phyloP scores from a whole-genome alignment of 208 protist species.

The Leishmania tarentolae region DNA sequence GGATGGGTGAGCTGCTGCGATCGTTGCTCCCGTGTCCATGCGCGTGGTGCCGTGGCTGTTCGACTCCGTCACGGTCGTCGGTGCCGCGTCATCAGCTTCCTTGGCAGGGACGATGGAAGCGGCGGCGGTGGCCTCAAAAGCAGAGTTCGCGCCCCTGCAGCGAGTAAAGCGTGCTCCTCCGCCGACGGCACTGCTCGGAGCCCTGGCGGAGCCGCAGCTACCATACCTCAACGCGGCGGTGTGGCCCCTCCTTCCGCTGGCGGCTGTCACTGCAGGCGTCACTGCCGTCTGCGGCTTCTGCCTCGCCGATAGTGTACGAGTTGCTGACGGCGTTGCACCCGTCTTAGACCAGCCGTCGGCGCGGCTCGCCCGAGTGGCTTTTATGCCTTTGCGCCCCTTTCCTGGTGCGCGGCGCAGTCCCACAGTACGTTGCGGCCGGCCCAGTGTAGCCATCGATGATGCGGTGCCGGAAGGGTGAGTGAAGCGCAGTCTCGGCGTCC shows the following conservation, averaged over 20 bases:
- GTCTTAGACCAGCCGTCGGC: not conserved
- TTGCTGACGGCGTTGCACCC: not conserved
- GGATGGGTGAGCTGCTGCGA: not conserved
- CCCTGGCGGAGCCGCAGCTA: not conserved
- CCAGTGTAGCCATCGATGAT: constrained; percentile 2
- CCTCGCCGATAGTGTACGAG: not conserved
- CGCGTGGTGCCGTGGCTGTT: not conserved
- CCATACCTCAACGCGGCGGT: not conserved
- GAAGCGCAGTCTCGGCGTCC: constrained; percentile 24
- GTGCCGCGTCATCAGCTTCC: not conserved
- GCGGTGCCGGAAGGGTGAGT: constrained; percentile 9
- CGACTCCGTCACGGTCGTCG: not conserved
- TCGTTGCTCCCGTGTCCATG: not conserved
- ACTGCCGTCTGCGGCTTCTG: not conserved
- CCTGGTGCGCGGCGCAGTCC: constrained; percentile 3
- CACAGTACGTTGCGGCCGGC: not conserved
- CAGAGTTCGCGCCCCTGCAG: not conserved
- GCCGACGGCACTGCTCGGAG: not conserved
- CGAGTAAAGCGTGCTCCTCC: not conserved
- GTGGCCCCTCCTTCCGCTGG: not conserved
- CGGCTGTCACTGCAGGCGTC: not conserved
- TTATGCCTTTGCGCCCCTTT: not conserved
- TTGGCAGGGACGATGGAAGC: not conserved
- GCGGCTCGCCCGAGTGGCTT: not conserved
- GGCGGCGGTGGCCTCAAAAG: not conserved